Base-by-base conservation (phyloP, 2,329 filamentous ascomycete species). In the Curvularia sp. region DNA sequence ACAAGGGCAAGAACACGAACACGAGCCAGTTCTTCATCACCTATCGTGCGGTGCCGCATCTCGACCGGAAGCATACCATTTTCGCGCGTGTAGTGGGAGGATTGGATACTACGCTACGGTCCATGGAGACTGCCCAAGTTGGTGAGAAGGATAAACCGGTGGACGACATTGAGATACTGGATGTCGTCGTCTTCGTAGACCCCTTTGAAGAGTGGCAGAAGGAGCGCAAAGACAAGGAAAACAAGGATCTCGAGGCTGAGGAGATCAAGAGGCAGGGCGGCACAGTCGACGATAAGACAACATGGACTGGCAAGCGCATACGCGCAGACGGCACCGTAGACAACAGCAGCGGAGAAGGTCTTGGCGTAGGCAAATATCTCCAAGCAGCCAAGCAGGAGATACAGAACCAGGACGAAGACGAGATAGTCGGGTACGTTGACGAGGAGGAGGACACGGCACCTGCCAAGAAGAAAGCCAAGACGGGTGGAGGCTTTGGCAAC, bases 1-100 rank as follows among this genome's bases (percentile, higher is more conserved):
- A 99, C 78, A 99, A 99, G 75, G 95, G 95, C 57, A 97, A 97
- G 74, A 94, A 97, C 73, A 98, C 94, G 21, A 99, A 99, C 78
- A 95, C 91, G 8, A 92, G 87, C 67, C 95, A 99, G 77, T 99
- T 89, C 77, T 99, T 98, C 82, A 90, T 99, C 73, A 91, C 90
- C 0, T 99, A 99, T 77, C 89, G 92, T 49, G 83, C 90, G 1
- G 87, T 89, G 0, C 88, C 90, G 63, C 95, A 99, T 79, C 84
- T 99, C 0, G 92, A 99, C 77, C 86, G 89, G 59, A 99, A 99
- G 74, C 95, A 99, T 78, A 98, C 95, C n/a, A 91, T 99, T 39
- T 99, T 99, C 71, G 95, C 89, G 2, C 87, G 88, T 36, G 87
- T 98, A 0, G 89, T 96, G 1, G 91, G 90, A 27, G 94, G 90